Conservation (phyloP, 78 protist species). For the Tieghemostelium lacteum region DNA sequence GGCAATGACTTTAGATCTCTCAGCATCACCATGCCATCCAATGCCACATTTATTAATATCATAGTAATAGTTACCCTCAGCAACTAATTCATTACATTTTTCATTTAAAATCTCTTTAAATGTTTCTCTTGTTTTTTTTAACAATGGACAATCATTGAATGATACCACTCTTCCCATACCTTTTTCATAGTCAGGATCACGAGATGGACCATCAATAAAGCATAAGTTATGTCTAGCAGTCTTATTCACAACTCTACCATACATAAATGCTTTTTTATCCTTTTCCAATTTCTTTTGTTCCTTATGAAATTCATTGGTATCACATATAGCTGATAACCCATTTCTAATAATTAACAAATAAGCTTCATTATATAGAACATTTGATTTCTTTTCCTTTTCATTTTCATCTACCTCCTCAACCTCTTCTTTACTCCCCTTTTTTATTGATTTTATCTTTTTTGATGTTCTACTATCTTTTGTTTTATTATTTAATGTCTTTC, state of each 20-base stretch:
- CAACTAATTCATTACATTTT: background rate
- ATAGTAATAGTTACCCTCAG: constrained; percentile 22
- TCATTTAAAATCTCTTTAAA: background rate
- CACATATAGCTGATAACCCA: constrained; percentile 18
- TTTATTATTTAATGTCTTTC: too few relatives aligned
- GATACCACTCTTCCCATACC: constrained; percentile 5
- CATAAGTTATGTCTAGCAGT: constrained; percentile 22
- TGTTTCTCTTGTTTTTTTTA: background rate
- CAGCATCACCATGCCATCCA: constrained; percentile 37
- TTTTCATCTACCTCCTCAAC: background rate
- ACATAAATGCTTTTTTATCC: constrained; percentile 28
- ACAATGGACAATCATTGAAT: background rate
- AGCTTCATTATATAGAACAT: background rate
- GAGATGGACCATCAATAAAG: background rate
- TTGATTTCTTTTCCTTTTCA: background rate
- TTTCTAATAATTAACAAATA: constrained; percentile 19
- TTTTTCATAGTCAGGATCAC: constrained; percentile 14
- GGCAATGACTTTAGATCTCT: background rate
- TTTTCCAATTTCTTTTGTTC: constrained; percentile 20
- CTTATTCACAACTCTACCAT: constrained; percentile 20
- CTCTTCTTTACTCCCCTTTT: too few relatives aligned
- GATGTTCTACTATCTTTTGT: too few relatives aligned
- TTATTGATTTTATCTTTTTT: too few relatives aligned
- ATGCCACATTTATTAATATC: constrained; percentile 3
- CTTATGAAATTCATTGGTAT: background rate